A percentile compares a stretch with the other conserved stretches of the same genome.
These are phyloP conservation scores for Saccharomyces cerevisiae DNA, from an alignment of 805 yeast species.

Conservation along the genomic window DNA sequence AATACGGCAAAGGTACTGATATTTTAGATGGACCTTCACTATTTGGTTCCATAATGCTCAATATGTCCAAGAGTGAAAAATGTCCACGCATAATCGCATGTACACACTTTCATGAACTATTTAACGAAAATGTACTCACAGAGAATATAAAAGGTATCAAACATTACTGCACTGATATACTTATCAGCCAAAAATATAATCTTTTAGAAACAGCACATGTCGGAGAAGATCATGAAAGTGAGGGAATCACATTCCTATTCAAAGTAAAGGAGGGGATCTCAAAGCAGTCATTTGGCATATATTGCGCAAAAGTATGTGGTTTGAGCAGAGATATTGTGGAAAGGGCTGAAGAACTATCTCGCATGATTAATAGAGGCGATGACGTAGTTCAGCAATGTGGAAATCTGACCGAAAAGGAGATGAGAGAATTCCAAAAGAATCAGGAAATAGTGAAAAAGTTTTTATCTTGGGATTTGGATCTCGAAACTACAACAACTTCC, in stretches of 20 bases:
- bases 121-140: conserved; percentile 21
- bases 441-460: conserved; percentile 20
- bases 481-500: conserved; percentile 9
- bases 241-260: conserved; percentile 31
- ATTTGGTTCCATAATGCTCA: conserved; percentile 33
- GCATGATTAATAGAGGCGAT: conserved; percentile 12
- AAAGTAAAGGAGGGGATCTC: conserved; percentile 28
- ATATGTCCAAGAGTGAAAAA: conserved; percentile 8
- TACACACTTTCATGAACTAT: conserved; percentile 40
- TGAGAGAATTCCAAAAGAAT: conserved; percentile 8
- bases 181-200: conserved; percentile 8
- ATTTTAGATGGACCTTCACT: conserved; percentile 39
- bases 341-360: conserved; percentile 28
- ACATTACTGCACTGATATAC: conserved; percentile 33
- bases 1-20: conserved; percentile 49
- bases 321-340: conserved; percentile 24
- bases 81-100: conserved; percentile 31
- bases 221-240: not conserved
- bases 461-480: conserved; percentile 25
- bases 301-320: conserved; percentile 37
- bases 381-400: conserved; percentile 16
- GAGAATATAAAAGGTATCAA: conserved; percentile 14
- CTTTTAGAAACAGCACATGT: not conserved
- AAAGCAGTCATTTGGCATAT: conserved; percentile 32
- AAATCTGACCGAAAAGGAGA: conserved; percentile 12